Evolutionary conservation across 805 yeast genomes (phyloP).

Genomic region (Saturnispora ahearnii): DNA sequence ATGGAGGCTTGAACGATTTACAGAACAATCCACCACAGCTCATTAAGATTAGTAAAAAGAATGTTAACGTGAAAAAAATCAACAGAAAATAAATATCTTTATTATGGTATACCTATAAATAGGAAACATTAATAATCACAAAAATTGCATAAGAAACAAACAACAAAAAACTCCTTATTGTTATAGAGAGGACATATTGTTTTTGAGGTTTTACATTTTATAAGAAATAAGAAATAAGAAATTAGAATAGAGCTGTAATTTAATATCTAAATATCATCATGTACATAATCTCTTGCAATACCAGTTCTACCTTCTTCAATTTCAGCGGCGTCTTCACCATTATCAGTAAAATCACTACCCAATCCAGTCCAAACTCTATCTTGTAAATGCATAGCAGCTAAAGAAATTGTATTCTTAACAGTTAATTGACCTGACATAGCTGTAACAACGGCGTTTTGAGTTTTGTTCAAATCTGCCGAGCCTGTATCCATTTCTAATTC

Average conservation of each 20-base stretch:
- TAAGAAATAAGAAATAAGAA: neutral
- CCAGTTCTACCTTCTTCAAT: conserved; percentile 82
- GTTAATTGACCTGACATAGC: conserved; percentile 51
- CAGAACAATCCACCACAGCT: conserved; percentile 7
- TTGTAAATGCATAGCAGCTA: conserved; percentile 74
- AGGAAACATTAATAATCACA: neutral
- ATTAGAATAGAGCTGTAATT: neutral
- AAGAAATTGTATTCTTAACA: conserved; percentile 73
- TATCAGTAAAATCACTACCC: conserved; percentile 64
- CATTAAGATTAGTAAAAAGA: conserved; percentile 12
- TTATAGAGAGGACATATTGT: neutral
- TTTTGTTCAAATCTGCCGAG: neutral
- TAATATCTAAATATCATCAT: conserved; percentile 4
- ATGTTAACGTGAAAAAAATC: neutral
- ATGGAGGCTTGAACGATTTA: neutral
- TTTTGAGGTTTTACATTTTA: neutral
- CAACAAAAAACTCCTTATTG: neutral
- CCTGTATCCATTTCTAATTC: conserved; percentile 41
- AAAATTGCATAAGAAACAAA: neutral
- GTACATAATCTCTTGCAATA: conserved; percentile 74
- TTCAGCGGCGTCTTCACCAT: conserved; percentile 53
- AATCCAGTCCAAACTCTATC: conserved; percentile 77
- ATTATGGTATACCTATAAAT: neutral
- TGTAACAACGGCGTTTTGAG: conserved; percentile 36
- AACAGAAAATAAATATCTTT: neutral